A percentile compares a stretch with the other conserved stretches of the same genome.
phyloP scores from a whole-genome alignment of 306 rosid genomes.

The Pyrus communis region DNA sequence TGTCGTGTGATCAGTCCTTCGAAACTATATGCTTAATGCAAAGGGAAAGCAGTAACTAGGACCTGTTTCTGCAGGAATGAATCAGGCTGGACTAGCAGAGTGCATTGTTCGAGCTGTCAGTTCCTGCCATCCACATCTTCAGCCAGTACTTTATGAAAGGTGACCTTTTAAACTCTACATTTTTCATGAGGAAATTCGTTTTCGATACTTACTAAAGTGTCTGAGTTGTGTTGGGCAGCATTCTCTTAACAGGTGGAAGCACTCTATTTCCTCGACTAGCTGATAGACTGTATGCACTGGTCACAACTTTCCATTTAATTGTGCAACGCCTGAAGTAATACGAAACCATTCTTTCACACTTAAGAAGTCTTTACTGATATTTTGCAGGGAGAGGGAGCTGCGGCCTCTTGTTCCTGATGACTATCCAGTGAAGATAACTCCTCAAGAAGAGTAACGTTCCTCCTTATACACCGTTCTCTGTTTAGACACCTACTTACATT shows the following conservation, averaged over 20 bases:
- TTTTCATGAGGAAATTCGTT: neutral
- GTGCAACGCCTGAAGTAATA: neutral
- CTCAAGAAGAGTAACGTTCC: conserved; percentile 71
- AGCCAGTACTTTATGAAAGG: conserved; percentile 85
- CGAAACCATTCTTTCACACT: neutral
- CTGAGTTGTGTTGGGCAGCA: conserved; percentile 42
- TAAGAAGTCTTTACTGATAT: conserved; percentile 1
- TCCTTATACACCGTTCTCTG: neutral
- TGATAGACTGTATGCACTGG: conserved; percentile 65
- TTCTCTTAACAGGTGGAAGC: conserved; percentile 91
- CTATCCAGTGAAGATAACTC: conserved; percentile 73
- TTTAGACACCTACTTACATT: neutral
- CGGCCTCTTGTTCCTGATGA: conserved; percentile 89
- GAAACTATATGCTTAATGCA: neutral
- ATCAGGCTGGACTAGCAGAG: conserved; percentile 90
- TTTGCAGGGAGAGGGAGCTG: conserved; percentile 75
- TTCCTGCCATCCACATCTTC: conserved; percentile 80
- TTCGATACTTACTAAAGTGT: neutral
- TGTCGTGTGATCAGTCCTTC: neutral
- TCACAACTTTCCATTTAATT: neutral
- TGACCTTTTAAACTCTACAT: conserved; percentile 14
- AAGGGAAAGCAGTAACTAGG: conserved; percentile 14
- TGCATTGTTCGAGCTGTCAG: conserved; percentile 82
- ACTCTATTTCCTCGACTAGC: conserved; percentile 76
- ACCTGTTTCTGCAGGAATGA: conserved; percentile 61